phyloP scores from a whole-genome alignment of 805 yeast genomes.

The Spathaspora hagerdaliae region DNA sequence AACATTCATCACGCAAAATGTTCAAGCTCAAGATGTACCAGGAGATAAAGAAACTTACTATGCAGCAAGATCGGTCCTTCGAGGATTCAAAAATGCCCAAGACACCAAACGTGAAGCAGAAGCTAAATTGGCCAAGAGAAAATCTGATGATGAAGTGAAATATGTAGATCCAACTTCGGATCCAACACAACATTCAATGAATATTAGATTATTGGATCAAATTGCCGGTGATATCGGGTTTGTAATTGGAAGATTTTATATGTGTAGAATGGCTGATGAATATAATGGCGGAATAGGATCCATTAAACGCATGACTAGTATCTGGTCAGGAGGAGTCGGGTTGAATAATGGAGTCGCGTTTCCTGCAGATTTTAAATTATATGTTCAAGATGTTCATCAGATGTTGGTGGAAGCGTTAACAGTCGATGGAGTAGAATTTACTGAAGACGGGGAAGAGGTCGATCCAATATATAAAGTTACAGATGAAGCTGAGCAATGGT shows the following conservation, averaged over 20 bases:
- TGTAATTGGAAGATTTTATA: constrained; percentile 35
- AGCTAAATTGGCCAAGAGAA: constrained; percentile 24
- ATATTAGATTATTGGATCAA: constrained; percentile 30
- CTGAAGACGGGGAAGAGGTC: constrained; percentile 26
- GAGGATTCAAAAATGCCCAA: constrained; percentile 29
- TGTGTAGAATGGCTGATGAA: constrained; percentile 33
- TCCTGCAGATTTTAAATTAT: constrained; percentile 33
- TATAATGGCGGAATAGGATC: constrained; percentile 34
- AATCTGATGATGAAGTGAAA: constrained; percentile 14
- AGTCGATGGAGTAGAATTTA: constrained; percentile 32
- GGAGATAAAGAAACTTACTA: constrained; percentile 37
- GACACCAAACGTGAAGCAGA: constrained; percentile 30
- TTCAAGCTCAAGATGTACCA: constrained; percentile 29
- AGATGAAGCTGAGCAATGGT: constrained; percentile 20
- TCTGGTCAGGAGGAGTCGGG: constrained; percentile 11
- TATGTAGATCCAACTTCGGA: constrained; percentile 38
- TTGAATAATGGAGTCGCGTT: constrained; percentile 2
- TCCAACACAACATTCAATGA: constrained; percentile 30
- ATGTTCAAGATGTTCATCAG: constrained; percentile 37
- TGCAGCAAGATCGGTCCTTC: constrained; percentile 30
- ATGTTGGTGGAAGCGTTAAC: constrained; percentile 25
- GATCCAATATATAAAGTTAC: not conserved
- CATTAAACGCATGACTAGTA: constrained; percentile 27
- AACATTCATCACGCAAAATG: constrained; percentile 16
- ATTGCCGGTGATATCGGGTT: constrained; percentile 39